Evolutionary conservation across 176 grass and related monocot genomes (phyloP).

Genomic region (Pontederia paniculata): DNA sequence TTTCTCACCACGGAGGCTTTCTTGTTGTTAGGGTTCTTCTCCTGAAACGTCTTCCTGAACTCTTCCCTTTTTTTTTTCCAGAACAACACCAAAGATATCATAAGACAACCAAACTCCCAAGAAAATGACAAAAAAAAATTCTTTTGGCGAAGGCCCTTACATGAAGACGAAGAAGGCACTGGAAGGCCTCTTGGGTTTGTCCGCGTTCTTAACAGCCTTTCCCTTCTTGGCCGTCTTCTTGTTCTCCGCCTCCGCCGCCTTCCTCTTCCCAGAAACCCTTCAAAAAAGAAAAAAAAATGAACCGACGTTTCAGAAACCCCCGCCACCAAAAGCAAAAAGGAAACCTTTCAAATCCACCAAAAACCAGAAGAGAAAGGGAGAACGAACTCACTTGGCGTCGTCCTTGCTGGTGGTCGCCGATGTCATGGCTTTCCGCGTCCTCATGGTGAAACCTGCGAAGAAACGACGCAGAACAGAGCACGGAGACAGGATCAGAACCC

Average conservation of each 20-base stretch:
- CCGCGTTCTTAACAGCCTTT: slow-evolving; percentile 19
- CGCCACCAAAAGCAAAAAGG: not conserved
- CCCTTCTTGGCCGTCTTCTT: slow-evolving; percentile 13
- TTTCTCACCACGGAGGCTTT: slow-evolving; percentile 24
- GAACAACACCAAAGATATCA: not conserved
- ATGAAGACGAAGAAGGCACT: slow-evolving; percentile 45
- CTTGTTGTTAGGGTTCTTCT: slow-evolving; percentile 30
- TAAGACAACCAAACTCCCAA: not conserved
- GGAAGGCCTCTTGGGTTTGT: slow-evolving; percentile 38
- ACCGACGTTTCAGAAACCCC: not conserved
- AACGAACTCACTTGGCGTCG: slow-evolving; percentile 27
- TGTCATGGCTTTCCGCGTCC: slow-evolving; percentile 22
- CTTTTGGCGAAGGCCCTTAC: slow-evolving; percentile 4
- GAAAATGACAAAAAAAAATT: not conserved
- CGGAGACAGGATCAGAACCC: too few relatives aligned
- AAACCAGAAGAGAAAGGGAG: not conserved
- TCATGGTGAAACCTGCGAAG: slow-evolving; percentile 19
- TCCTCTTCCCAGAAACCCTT: slow-evolving; percentile 9
- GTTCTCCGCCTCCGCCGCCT: not conserved
- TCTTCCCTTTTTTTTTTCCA: slow-evolving; percentile 21
- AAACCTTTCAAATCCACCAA: not conserved
- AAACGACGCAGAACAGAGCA: too few relatives aligned
- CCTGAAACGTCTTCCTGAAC: slow-evolving; percentile 32
- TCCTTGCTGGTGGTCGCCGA: slow-evolving; percentile 4
- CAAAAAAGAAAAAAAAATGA: not conserved